These are phyloP conservation scores for Tuber magnatum DNA, from an alignment of 495 filamentous ascomycete genomes.

Conservation along the genomic window DNA sequence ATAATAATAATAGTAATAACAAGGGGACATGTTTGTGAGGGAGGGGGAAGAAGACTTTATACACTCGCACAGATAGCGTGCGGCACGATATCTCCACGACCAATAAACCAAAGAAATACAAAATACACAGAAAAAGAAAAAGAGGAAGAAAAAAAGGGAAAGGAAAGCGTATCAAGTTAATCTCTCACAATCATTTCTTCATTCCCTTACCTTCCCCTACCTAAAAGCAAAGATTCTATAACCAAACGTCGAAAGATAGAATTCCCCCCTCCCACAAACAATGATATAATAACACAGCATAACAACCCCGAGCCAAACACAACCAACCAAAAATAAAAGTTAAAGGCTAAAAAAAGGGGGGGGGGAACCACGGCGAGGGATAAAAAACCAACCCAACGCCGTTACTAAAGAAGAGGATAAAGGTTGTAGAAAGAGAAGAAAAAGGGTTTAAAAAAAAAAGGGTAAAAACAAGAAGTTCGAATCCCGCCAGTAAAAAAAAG, in stretches of 20 bases:
- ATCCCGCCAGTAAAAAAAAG: constrained; percentile 1
- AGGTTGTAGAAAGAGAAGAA: constrained; percentile 10
- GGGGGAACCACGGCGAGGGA: constrained; percentile 4
- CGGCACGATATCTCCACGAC: neutral
- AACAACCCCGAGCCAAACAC: constrained; percentile 9
- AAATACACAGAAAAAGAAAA: constrained; percentile 19
- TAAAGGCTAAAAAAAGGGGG: neutral
- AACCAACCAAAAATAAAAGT: constrained; percentile 7
- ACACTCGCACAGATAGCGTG: neutral
- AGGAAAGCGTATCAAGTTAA: constrained; percentile 5
- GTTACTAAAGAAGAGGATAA: constrained; percentile 10
- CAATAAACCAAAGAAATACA: constrained; percentile 12
- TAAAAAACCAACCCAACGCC: constrained; percentile 36
- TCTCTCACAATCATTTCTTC: constrained; percentile 6
- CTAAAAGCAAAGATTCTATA: constrained; percentile 20
- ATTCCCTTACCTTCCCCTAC: constrained; percentile 11
- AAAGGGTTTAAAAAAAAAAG: constrained; percentile 18
- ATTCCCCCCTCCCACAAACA: constrained; percentile 11
- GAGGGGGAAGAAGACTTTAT: neutral
- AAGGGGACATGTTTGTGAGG: neutral
- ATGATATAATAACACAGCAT: constrained; percentile 14
- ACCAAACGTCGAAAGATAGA: constrained; percentile 23
- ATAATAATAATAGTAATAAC: neutral
- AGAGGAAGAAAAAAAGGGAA: constrained; percentile 6
- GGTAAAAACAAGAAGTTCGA: constrained; percentile 27